Base-by-base conservation (phyloP, 805 yeast genomes). In the Kurtzmaniella cleridarum region DNA sequence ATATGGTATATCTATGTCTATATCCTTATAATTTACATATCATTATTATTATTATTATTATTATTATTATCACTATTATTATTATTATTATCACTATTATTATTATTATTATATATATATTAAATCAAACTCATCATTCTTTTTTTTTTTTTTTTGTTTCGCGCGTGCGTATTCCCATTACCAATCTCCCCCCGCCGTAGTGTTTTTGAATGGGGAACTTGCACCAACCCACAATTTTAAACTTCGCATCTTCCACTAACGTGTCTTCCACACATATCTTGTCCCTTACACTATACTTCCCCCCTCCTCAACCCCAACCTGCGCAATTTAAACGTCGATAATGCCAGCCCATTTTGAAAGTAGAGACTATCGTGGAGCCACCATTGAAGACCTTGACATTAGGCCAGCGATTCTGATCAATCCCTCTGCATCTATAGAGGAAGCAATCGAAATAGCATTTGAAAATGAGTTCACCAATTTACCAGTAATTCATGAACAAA, bases 331-430 rank as follows among this genome's bases (percentile, higher is more conserved):
- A 13, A 15, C 12, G 15, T 18, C 36, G 5, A 13, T 15, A 12
- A 32, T 30, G 35, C 32, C 36, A 27, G 41, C 41, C 1, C 46
- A 57, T 26, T 64, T 64, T 47, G 62, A 56, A 36, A 48, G 48
- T 17, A 48, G 61, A 32, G 73, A 68, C 51, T 68, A 68, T 46
- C 55, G 73, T 12, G 74, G 74, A 0, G 81, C 82, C 10, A 74
- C 79, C 2, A 69, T 78, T 5, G 82, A 78, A 51, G 83, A 78
- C 47, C 65, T 78, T 43, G 79, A 77, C 51, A 66, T 76, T 35
- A 71, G 72, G 31, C 83, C 82, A 1, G 81, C 81, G 16, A 57
- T 75, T 26, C 66, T 79, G 9, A 71, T 78, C 24, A 64, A 66
- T 35, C 79, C 80, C 1, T 52, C 63, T 13, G 72, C 77, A 7